Conservation (phyloP, 352 stramenopile species). For the Phytophthora boehmeriae region DNA sequence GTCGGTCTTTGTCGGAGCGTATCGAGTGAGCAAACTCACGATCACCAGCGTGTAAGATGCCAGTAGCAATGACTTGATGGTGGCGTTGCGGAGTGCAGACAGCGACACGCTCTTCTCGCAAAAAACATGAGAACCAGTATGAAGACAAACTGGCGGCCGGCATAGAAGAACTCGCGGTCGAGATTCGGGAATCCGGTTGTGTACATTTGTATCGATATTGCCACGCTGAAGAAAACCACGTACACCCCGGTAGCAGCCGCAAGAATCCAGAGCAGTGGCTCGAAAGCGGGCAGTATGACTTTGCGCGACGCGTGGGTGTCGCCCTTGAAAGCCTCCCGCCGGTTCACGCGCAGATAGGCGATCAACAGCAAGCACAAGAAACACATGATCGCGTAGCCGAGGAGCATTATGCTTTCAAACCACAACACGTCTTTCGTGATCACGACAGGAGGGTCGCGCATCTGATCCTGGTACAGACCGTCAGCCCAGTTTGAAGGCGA, state of each 20-base stretch:
- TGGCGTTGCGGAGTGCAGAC: slow-evolving; percentile 34
- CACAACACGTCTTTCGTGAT: slow-evolving; percentile 10
- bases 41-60: slow-evolving; percentile 47
- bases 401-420: slow-evolving; percentile 31
- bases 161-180: slow-evolving; percentile 40
- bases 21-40: slow-evolving; percentile 18
- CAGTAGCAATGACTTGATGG: slow-evolving; percentile 39
- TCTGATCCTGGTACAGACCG: not conserved
- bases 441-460: slow-evolving; percentile 3
- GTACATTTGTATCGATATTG: slow-evolving; percentile 31
- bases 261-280: slow-evolving; percentile 52
- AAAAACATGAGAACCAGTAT: slow-evolving; percentile 48
- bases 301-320: slow-evolving; percentile 36
- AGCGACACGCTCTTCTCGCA: slow-evolving; percentile 60
- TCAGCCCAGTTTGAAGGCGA: no score
- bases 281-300: slow-evolving; percentile 55
- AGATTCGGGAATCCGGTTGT: slow-evolving; percentile 23
- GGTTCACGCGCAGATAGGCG: slow-evolving; percentile 38
- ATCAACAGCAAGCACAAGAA: slow-evolving; percentile 33
- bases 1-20: not conserved
- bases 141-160: slow-evolving; percentile 53
- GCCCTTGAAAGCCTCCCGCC: slow-evolving; percentile 39
- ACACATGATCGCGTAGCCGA: slow-evolving; percentile 42
- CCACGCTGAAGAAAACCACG: slow-evolving; percentile 45
- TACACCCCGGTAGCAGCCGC: slow-evolving; percentile 25